Percentiles rank a stretch among this genome's conserved stretches.
Evolutionary conservation across 2,329 filamentous ascomycete species (phyloP).

Genomic region (Aureobasidium sp.): DNA sequence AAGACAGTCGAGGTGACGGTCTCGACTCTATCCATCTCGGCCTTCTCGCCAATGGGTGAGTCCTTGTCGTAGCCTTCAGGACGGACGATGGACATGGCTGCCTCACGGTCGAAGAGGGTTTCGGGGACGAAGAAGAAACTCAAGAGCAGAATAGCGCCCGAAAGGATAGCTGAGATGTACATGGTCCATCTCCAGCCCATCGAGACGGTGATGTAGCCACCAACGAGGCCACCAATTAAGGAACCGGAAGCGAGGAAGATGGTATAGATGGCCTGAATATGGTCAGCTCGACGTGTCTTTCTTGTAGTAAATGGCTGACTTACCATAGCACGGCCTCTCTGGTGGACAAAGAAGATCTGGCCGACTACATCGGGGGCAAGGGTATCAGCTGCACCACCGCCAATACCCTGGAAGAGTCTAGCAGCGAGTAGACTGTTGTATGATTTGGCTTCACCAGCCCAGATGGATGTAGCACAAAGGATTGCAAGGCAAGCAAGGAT

Average conservation of each 20-base stretch:
- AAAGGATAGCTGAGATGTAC: conserved; percentile 35
- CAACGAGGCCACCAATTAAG: conserved; percentile 33
- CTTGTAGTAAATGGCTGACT: conserved; percentile 20
- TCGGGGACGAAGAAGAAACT: conserved; percentile 35
- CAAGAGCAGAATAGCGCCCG: conserved; percentile 27
- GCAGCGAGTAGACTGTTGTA: conserved; percentile 34
- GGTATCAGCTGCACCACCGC: conserved; percentile 33
- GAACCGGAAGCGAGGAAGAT: conserved; percentile 34
- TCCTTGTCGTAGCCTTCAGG: conserved; percentile 17
- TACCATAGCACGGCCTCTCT: conserved; percentile 13
- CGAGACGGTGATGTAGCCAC: conserved; percentile 35
- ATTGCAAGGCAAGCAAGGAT: conserved; percentile 32
- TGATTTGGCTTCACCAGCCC: conserved; percentile 33
- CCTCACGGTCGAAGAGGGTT: conserved; percentile 33
- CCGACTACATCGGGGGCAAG: conserved; percentile 36
- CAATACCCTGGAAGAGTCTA: conserved; percentile 33
- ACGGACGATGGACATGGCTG: conserved; percentile 18
- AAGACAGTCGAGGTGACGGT: conserved; percentile 16
- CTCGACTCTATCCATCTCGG: conserved; percentile 21
- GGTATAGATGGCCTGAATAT: conserved; percentile 33
- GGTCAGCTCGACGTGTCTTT: conserved; percentile 13
- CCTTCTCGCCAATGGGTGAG: conserved; percentile 21
- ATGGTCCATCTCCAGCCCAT: conserved; percentile 34
- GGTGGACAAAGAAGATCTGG: conserved; percentile 38
- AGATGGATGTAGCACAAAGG: conserved; percentile 31